phyloP scores from a whole-genome alignment of 2,329 filamentous ascomycete species.

The Ceratocystiopsis brevicomis region DNA sequence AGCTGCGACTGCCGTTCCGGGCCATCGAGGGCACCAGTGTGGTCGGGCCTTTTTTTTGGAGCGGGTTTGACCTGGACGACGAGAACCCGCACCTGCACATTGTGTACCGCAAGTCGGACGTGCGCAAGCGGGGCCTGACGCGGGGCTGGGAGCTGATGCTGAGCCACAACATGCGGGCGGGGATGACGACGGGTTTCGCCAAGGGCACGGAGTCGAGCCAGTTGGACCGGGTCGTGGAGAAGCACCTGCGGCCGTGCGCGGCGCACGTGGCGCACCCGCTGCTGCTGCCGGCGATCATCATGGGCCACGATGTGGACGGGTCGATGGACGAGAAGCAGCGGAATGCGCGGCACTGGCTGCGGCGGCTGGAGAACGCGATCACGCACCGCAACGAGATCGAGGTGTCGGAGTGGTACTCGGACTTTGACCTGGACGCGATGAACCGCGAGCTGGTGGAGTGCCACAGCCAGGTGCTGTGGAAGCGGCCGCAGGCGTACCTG shows the following conservation, averaged over 20 bases:
- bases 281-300: conserved; percentile 37
- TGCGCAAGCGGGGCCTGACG: conserved; percentile 43
- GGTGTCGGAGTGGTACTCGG: conserved; percentile 32
- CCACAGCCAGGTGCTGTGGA: conserved; percentile 20
- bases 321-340: conserved; percentile 42
- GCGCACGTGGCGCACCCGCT: conserved; percentile 36
- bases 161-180: conserved; percentile 33
- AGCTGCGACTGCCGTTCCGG: conserved; percentile 33
- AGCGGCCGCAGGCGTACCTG: conserved; percentile 36
- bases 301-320: conserved; percentile 36
- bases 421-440: conserved; percentile 38
- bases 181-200: conserved; percentile 39
- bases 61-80: conserved; percentile 34
- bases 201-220: conserved; percentile 42
- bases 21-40: conserved; percentile 39
- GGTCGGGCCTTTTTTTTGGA: conserved; percentile 47
- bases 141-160: conserved; percentile 47
- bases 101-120: conserved; percentile 46
- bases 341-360: conserved; percentile 42
- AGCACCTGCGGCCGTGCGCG: conserved; percentile 30
- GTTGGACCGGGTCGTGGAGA: conserved; percentile 25
- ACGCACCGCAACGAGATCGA: conserved; percentile 41
- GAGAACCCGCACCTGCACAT: conserved; percentile 40
- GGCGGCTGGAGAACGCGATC: conserved; percentile 40
- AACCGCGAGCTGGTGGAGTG: conserved; percentile 45